These are phyloP conservation scores for Debaryomyces subglobosus DNA, from an alignment of 1,139 yeast genomes.

Conservation along the genomic window DNA sequence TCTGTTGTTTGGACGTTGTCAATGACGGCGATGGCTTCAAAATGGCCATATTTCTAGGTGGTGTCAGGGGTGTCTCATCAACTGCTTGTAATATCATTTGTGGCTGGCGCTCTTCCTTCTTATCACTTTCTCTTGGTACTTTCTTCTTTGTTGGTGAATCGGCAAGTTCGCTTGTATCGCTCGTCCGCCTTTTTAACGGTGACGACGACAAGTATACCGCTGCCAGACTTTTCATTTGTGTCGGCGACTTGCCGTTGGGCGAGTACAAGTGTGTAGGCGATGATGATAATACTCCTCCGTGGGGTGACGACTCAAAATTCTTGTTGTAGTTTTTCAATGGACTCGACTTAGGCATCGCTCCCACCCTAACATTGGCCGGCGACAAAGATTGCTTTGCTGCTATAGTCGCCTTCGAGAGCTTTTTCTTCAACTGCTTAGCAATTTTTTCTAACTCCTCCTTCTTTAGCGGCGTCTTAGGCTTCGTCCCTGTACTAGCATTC, in stretches of 20 bases:
- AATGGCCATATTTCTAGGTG: conserved; percentile 24
- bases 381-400: conserved; percentile 47
- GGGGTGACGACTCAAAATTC: conserved; percentile 20
- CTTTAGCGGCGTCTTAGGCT: conserved; percentile 43
- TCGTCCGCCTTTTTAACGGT: conserved; percentile 26
- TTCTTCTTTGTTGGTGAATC: conserved; percentile 42
- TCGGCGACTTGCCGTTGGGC: conserved; percentile 47
- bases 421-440: conserved; percentile 48
- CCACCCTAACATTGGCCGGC: conserved; percentile 24
- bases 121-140: conserved; percentile 18
- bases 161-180: conserved; percentile 15
- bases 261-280: conserved; percentile 43
- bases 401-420: conserved; percentile 47
- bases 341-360: conserved; percentile 25
- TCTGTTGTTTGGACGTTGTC: conserved; percentile 22
- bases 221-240: conserved; percentile 44
- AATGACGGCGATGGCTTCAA: conserved; percentile 45
- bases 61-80: conserved; percentile 29
- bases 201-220: conserved; percentile 38
- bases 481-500: conserved; percentile 10
- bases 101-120: conserved; percentile 23
- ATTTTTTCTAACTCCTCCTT: conserved; percentile 52
- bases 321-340: conserved; percentile 37
- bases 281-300: conserved; percentile 25
- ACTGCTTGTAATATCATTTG: conserved; percentile 46